Evolutionary conservation across 225 moss, liverwort and hornwort genomes (phyloP).

Genomic region (Pseudoscleropodium purum): DNA sequence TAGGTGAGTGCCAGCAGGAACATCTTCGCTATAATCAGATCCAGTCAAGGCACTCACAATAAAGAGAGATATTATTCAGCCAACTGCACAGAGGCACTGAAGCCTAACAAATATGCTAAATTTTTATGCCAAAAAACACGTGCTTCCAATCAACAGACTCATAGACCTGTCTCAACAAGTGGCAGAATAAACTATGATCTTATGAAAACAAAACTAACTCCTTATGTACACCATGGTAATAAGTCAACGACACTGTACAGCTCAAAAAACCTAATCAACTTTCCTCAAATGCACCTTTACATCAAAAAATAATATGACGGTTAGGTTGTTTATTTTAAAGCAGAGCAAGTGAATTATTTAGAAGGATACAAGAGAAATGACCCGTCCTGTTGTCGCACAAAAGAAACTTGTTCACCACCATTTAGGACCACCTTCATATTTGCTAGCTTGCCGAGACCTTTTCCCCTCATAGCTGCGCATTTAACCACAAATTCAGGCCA

Average conservation of each 20-base stretch:
- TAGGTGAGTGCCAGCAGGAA: conserved; percentile 73
- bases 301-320: background rate
- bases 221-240: background rate
- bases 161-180: background rate
- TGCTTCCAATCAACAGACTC: background rate
- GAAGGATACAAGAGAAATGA: conserved; percentile 73
- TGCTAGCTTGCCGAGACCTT: conserved; percentile 40
- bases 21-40: conserved; percentile 44
- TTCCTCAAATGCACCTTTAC: background rate
- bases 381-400: conserved; percentile 55
- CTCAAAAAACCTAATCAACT: background rate
- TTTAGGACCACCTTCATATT: conserved; percentile 64
- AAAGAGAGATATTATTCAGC: background rate
- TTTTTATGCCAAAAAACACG: background rate
- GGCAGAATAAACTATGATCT: background rate
- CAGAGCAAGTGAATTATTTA: background rate
- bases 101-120: background rate
- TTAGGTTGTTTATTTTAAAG: background rate
- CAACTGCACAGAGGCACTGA: background rate
- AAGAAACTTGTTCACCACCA: conserved; percentile 69
- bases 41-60: conserved; percentile 21
- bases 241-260: background rate
- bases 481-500: background rate
- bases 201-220: background rate
- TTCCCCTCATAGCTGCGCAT: conserved; percentile 43